Base-by-base conservation (phyloP, 192 early-diverging fungal species). In the Coemansia sp. region DNA sequence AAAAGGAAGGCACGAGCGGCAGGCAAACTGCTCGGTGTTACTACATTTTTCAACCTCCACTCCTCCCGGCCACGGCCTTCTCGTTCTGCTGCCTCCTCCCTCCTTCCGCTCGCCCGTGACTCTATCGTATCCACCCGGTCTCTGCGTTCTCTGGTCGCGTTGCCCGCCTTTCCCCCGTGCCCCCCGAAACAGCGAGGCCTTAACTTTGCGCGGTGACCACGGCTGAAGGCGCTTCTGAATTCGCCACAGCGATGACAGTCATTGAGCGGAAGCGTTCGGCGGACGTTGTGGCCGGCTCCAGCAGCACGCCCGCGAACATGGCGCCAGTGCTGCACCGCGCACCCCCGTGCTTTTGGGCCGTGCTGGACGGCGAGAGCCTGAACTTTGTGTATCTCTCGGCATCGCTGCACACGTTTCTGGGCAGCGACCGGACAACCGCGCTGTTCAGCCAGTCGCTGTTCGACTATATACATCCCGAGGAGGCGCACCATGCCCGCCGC, bases 401-500 rank as follows among this genome's bases (percentile, higher is more conserved):
- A 14, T 70, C 74, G 39, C 53, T 77, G 49, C 52, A 67, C 52
- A 35, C 14, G 30, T 70, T 66, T 38, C 44, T 77, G 41, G 64
- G 74, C 34, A 28, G 42, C 32, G 60, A 70, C 4, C 62, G 50
- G 19, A 44, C 67, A 12, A 21, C 62, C 2, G 39, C 14, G 19
- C 27, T 55, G 6, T 40, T 61, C 7, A 54, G 56, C 48, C 56
- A 55, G 52, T 74, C 78, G 51, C 60, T 79, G 26, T 75, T 75
- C 28, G 71, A 79, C 53, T 70, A 62, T 26, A 75, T 79, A 19
- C 78, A 79, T 41, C 78, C 78, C 2, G 78, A 79, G 1, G 78
- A 79, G 46, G 67, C 54, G 19, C 52, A 46, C 50, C 56, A 51
- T 32, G 78, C 78, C 22, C 71, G 78, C 39, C 54, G 53, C 29